Conservation (phyloP, 139 green algal species). For the Dunaliella sp. region DNA sequence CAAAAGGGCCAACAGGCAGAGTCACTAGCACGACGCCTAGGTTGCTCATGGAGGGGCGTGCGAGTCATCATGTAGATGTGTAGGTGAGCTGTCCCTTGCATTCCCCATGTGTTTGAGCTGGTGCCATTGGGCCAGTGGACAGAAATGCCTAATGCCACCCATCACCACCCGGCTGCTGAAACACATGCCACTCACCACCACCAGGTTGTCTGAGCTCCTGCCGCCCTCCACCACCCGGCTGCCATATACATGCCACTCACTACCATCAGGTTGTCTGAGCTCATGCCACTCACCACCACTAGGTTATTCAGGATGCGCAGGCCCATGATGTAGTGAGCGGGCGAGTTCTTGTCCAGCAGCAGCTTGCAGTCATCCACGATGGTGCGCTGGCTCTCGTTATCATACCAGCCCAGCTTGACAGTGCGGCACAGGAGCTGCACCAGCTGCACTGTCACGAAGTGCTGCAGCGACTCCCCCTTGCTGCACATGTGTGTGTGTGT, state of each 20-base stretch:
- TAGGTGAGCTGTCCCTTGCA: too few relatives aligned
- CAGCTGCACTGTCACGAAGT: conserved; percentile 76
- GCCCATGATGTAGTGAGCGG: conserved; percentile 84
- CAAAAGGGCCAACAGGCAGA: too few relatives aligned
- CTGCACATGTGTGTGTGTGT: conserved; percentile 34
- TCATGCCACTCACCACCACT: conserved; percentile 44
- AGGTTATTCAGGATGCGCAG: conserved; percentile 87
- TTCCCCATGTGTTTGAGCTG: too few relatives aligned
- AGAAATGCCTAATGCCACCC: too few relatives aligned
- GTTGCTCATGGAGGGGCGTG: too few relatives aligned
- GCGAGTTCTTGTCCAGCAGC: conserved; percentile 35
- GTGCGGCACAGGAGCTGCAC: conserved; percentile 87
- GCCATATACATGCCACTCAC: background rate
- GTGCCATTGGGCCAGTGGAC: too few relatives aligned
- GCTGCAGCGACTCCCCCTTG: conserved; percentile 68
- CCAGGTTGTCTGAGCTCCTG: background rate
- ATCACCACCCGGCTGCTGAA: too few relatives aligned
- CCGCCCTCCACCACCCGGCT: too few relatives aligned
- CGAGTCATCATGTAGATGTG: too few relatives aligned
- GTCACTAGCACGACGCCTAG: too few relatives aligned
- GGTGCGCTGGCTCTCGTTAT: conserved; percentile 72
- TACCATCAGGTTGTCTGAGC: background rate
- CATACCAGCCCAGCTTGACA: conserved; percentile 95
- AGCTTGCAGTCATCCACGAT: conserved; percentile 89
- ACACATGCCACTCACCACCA: background rate